phyloP scores from a whole-genome alignment of 2,329 filamentous ascomycete species.

The Hawksworthiomyces lignivorus region DNA sequence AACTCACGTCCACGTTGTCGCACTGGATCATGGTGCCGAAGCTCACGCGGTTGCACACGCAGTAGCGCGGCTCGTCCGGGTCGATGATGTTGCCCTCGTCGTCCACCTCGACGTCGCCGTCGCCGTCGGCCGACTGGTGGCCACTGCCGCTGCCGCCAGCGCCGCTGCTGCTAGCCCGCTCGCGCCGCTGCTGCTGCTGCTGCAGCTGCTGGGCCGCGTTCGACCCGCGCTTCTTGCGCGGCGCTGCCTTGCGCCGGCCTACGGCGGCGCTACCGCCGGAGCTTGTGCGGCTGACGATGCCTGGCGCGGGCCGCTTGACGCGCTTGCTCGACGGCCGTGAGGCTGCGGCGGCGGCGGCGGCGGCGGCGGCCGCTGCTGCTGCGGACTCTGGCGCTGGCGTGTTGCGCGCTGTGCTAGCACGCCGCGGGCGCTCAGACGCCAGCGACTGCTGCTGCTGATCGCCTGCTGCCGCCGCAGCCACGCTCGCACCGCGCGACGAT shows the following conservation, averaged over 20 bases:
- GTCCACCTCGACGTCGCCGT: constrained; percentile 51
- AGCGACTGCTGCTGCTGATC: constrained; percentile 42
- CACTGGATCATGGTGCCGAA: constrained; percentile 80
- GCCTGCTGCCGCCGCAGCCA: constrained; percentile 20
- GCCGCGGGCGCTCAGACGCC: constrained; percentile 45
- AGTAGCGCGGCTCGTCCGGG: constrained; percentile 69
- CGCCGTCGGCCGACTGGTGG: constrained; percentile 34
- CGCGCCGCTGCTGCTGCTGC: constrained; percentile 25
- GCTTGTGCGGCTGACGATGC: constrained; percentile 57
- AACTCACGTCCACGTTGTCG: constrained; percentile 66
- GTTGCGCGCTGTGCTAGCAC: constrained; percentile 49
- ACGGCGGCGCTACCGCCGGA: constrained; percentile 59
- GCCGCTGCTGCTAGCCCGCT: constrained; percentile 37
- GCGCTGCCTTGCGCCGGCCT: constrained; percentile 62
- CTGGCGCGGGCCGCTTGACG: constrained; percentile 63
- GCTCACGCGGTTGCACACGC: constrained; percentile 70
- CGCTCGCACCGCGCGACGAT: constrained; percentile 19
- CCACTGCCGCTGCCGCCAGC: constrained; percentile 21
- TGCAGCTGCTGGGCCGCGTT: constrained; percentile 8
- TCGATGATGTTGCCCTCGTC: constrained; percentile 65
- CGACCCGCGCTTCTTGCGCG: constrained; percentile 52
- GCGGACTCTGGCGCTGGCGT: constrained; percentile 44
- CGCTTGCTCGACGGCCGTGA: constrained; percentile 45
- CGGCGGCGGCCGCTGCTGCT: constrained; percentile 47
- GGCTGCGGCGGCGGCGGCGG: no score